Base-by-base conservation (phyloP, 305 asterid species). In the Solanum chacoense region DNA sequence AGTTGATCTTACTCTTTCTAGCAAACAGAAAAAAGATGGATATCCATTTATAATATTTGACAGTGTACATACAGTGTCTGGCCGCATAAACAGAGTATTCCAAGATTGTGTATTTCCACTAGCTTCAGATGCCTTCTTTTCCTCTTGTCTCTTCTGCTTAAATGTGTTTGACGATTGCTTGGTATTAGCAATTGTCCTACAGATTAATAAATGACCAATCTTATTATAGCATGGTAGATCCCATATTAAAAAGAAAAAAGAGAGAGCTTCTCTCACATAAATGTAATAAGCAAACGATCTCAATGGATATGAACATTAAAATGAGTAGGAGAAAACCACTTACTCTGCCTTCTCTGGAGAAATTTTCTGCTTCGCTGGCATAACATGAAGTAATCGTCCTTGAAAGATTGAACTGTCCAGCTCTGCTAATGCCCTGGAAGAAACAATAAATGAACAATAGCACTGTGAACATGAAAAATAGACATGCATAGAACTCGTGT, bases 361-460 rank as follows among this genome's bases (percentile, higher is more conserved):
- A 87, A 88, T 86, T 88, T 93, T 95, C 89, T 91, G 96, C 89
- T 94, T 94, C 87, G 99, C 99, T 80, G 93, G 96, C 98, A 94
- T 93, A 91, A 97, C 95, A 91, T 95, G 99, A 94, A 97, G 90
- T 89, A 97, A 88, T 93, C 99, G 95, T 86, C 99, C 99, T 92
- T 97, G 99, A 89, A 97, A 97, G 91, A 90, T 94, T 78, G 98
- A 93, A 88, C 88, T 91, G 89, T 97, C 98, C 95, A 92, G 93
- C 96, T 95, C 98, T 85, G 92, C 91, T 84, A 97, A 87, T 67
- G 98, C 99, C 97, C 98, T 96, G 93, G 63, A 90, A 90, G 13
- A 73, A 34, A 74, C 73, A 38, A 74, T 18, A 36, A 85, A 72
- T 7, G 59, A 7, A 87, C 59, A 31, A 91, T 84, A 40, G 22